Conservation (phyloP, 2,329 filamentous ascomycete species). For the Exophiala spinifera region DNA sequence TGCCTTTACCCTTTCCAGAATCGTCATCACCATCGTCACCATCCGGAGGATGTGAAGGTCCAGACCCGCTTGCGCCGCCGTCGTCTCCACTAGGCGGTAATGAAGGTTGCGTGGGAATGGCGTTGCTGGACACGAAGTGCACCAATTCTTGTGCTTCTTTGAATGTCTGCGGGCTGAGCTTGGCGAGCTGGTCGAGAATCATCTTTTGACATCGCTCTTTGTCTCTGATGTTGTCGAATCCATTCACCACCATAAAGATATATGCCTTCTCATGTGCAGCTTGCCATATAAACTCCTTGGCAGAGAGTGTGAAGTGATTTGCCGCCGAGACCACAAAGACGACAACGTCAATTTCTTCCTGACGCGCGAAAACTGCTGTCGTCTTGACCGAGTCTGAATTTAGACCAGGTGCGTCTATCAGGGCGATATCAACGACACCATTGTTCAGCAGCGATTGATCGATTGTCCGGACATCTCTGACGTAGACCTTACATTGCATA, state of each 20-base stretch:
- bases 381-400: slow-evolving; percentile 97
- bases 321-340: slow-evolving; percentile 97
- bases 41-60: slow-evolving; percentile 36
- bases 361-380: slow-evolving; percentile 91
- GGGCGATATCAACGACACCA: slow-evolving; percentile 92
- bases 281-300: slow-evolving; percentile 96
- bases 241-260: slow-evolving; percentile 98
- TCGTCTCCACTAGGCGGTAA: slow-evolving; percentile 53
- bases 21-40: slow-evolving; percentile 53
- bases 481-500: slow-evolving; percentile 93
- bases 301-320: slow-evolving; percentile 95
- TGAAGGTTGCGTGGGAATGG: slow-evolving; percentile 70
- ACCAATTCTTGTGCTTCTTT: slow-evolving; percentile 92
- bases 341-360: slow-evolving; percentile 98
- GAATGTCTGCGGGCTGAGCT: slow-evolving; percentile 85
- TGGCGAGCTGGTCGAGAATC: slow-evolving; percentile 84
- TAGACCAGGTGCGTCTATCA: slow-evolving; percentile 93
- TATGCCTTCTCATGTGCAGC: slow-evolving; percentile 97
- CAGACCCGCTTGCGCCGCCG: slow-evolving; percentile 51
- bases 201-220: slow-evolving; percentile 87
- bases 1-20: slow-evolving; percentile 73
- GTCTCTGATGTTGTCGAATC: slow-evolving; percentile 89
- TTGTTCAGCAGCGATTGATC: slow-evolving; percentile 96
- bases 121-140: slow-evolving; percentile 97
- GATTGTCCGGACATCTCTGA: slow-evolving; percentile 82